Evolutionary conservation across 495 filamentous ascomycete genomes (phyloP), one percentile per base, ranked within the genome.

Genomic region (Aspergillus egyptiacus): DNA sequence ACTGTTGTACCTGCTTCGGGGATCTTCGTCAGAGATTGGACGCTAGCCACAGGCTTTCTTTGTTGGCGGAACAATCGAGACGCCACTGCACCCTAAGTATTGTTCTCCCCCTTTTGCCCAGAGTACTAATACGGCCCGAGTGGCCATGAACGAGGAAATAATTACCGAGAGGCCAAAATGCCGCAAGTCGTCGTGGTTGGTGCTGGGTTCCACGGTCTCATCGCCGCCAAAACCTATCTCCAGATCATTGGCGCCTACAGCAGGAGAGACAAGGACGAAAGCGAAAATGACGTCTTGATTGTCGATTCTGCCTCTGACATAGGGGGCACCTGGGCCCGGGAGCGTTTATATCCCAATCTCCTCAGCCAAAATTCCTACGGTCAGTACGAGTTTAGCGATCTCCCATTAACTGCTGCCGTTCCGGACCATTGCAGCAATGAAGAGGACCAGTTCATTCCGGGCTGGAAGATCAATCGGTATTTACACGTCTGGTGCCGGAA

Each of bases 311-410:
- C 61, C 0, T 57, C 67, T 0, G 67, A 72, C 4, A 63, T 86
- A 15, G 85, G 84, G 8, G 85, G 85, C n/a, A 75, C 76, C 36
- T 87, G 83, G 85, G 69, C 73, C 10, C 59, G 72, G 20, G 62
- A 78, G 11, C 64, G 79, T 0, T 66, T 86, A 10, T 86, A 85
- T 48, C 80, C 82, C 5, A 67, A 65, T 22, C 51, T 68, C 2
- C 56, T 63, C 2, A 66, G 62, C 17, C 64, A 69, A 40, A 63
- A 64, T 23, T 60, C 62, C 3, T 61, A 69, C 31, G 66, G 64
- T 1, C 50, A 66, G 6, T 69, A 68, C 44, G 66, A 71, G 50
- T 71, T 62, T 41, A 77, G 75, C 27, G 83, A 85, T 57, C 77
- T 80, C 44, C 77, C 83, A 19, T 78, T 88, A 69, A 71, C 50